Conservation (phyloP, 257 asterid genomes). For the Plantago major region DNA sequence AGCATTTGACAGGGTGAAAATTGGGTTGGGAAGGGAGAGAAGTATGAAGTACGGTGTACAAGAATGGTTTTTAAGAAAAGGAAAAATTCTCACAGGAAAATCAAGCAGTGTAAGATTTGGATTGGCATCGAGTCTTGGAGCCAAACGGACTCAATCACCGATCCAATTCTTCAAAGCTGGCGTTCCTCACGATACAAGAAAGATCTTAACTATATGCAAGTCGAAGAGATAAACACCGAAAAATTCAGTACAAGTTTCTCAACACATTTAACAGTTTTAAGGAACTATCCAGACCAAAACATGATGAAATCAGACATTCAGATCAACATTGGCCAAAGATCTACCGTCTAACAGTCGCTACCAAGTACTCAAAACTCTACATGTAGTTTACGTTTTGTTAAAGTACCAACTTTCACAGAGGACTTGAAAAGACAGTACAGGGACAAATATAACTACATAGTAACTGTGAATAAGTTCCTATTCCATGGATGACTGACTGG, state of each 20-base stretch:
- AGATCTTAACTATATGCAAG: too few relatives aligned
- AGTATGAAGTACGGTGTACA: too few relatives aligned
- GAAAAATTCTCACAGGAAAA: too few relatives aligned
- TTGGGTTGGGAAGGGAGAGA: too few relatives aligned
- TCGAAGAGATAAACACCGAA: neutral
- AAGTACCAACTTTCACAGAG: neutral
- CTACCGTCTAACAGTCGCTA: neutral
- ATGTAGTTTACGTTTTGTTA: slow-evolving; percentile 15
- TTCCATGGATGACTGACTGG: slow-evolving; percentile 6
- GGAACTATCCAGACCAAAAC: neutral
- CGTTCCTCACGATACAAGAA: too few relatives aligned
- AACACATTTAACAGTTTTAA: neutral
- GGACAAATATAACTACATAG: neutral
- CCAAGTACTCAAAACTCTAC: slow-evolving; percentile 15
- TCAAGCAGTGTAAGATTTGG: too few relatives aligned
- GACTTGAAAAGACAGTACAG: too few relatives aligned
- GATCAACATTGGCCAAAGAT: slow-evolving; percentile 7
- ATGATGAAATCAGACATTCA: neutral
- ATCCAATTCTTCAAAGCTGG: too few relatives aligned
- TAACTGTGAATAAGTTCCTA: slow-evolving; percentile 14
- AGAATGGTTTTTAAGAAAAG: too few relatives aligned
- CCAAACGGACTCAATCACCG: too few relatives aligned
- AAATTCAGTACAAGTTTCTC: neutral
- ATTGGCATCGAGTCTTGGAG: too few relatives aligned
- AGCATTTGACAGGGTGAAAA: too few relatives aligned